Evolutionary conservation across 2,329 filamentous ascomycete species (phyloP), one percentile per base, ranked within the genome.

Genomic region (Hypoxylon sp.): DNA sequence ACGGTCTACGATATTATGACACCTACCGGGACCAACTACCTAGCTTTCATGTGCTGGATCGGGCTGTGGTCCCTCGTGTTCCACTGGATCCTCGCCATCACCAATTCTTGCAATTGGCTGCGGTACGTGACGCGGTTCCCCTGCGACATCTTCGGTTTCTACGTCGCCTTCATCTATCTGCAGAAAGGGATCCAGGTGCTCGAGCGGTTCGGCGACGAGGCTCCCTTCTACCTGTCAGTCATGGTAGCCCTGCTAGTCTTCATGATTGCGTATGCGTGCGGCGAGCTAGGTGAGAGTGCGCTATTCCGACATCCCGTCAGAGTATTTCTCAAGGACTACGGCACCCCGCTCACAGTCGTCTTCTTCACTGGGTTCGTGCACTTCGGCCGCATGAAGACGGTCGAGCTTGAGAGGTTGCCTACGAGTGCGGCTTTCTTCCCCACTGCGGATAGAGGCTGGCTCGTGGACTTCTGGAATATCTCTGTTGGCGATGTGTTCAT

Each of bases 91-190:
- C 86, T 97, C 20, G 94, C 94, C 54, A 84, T 93, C 62, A 93
- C 92, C 10, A 97, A 97, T 78, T 90, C 93, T 1, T 97, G 94
- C 83, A 96, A 97, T 80, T 92, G 87, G 75, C 85, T 97, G n/a
- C 91, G 90, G 76, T 97, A 95, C 79, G 94, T 97, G 22, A 97
- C 94, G 0, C 88, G 93, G 13, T 97, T 97, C 78, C 94, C 93
- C 25, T 97, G 94, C 81, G 94, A 97, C 79, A 96, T 95, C 75
- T 97, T 97, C 73, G 94, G 94, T 56, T 97, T 97, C 82, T 97
- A 97, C 78, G 94, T 97, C 53, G 94, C 94, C 63, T 94, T 92
- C 77, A 95, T 97, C 79, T 97, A 97, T 78, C 85, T 97, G 20
- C 93, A 97, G 77, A 97, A 97, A 81, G 94, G 94, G 14, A 91